phyloP scores from a whole-genome alignment of 352 stramenopile species.

The Phytophthora hybrid region DNA sequence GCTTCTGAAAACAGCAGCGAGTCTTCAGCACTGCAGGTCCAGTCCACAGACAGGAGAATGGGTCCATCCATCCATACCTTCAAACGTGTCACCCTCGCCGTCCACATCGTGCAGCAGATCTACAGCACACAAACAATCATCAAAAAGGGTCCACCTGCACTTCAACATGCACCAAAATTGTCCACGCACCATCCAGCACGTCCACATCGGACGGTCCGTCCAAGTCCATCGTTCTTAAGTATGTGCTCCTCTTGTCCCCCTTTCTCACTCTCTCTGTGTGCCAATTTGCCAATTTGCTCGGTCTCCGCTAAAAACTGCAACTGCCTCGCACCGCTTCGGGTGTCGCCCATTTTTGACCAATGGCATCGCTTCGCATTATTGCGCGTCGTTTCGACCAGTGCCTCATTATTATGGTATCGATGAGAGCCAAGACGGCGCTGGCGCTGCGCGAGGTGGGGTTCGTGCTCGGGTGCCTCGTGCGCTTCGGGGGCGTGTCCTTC shows the following conservation, averaged over 20 bases:
- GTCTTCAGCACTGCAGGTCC: neutral
- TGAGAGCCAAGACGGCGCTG: constrained; percentile 12
- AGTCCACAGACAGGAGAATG: neutral
- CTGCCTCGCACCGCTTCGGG: neutral
- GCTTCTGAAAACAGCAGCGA: constrained; percentile 21
- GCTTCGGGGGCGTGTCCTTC: constrained; percentile 78
- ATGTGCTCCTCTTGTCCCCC: neutral
- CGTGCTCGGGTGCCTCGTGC: constrained; percentile 73
- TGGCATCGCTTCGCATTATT: neutral
- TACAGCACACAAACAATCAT: constrained; percentile 10
- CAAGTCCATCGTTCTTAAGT: constrained; percentile 22
- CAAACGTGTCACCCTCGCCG: constrained; percentile 28
- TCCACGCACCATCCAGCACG: constrained; percentile 42
- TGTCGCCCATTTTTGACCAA: neutral
- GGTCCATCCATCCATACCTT: constrained; percentile 26
- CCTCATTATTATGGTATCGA: neutral
- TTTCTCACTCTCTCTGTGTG: neutral
- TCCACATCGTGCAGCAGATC: constrained; percentile 41
- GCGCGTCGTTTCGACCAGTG: neutral
- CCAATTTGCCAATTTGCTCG: too few relatives aligned
- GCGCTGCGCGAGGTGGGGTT: constrained; percentile 49
- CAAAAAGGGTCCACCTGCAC: neutral
- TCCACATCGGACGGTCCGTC: constrained; percentile 32
- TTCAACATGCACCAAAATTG: constrained; percentile 3
- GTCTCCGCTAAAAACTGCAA: neutral